Evolutionary conservation across 768 basidiomycete species (phyloP), one percentile per base, ranked within the genome.

Genomic region (Termitomyces sp.): DNA sequence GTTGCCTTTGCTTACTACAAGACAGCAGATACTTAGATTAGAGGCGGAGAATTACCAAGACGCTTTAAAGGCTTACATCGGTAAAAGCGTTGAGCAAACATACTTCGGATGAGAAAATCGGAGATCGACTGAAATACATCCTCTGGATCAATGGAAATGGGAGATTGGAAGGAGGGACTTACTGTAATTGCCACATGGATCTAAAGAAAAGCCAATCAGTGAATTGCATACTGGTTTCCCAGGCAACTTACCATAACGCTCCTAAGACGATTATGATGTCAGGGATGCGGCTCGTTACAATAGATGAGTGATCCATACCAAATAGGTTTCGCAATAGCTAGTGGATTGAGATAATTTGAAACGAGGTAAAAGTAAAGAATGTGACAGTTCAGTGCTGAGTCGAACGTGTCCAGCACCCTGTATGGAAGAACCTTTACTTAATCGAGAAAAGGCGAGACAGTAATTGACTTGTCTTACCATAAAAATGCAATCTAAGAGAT

Each of bases 311-410:
- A 20, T 58, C 60, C 81, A 40, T 53, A 84, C 86, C 86, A 88
- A 11, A 82, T 75, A 0, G 81, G 80, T 22, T 64, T 61, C 15
- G 66, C 9, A 20, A 87, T 71, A 3, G 84, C 78, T 18, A 70
- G 7, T 3, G 80, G 78, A 64, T 82, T 81, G 59, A 80, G 68
- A 65, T 79, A 87, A 70, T 87, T 85, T 45, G 68, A 72, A 46
- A 87, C 83, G 55, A 86, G 75, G 64, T 87, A 87, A 66, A 76
- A 77, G 64, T 87, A 88, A 42, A 84, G 74, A 63, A 84, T 78
- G 66, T 87, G 86, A 53, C 75, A 75, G 50, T 80, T 81, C 58
- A 87, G 66, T 46, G 72, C 74, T 0, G 80, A 79, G 66, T 86
- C 83, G 58, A 87, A 82, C 0, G 85, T 84, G 67, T 87, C 85